Conservation (phyloP, 2,329 filamentous ascomycete species). For the Neoascochyta sp. region DNA sequence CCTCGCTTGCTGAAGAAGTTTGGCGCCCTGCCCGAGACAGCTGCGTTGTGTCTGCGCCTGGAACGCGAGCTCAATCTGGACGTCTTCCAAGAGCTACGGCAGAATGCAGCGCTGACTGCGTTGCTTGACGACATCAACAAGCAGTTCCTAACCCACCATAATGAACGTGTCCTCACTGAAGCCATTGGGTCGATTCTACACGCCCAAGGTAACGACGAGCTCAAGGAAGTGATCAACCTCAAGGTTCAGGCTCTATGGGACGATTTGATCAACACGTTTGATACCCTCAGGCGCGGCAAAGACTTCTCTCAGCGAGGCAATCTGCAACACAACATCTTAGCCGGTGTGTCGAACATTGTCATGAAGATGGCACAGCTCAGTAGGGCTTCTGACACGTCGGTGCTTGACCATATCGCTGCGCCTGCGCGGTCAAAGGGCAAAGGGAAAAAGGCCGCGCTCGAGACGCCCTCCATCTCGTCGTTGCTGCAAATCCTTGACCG, state of each 20-base stretch:
- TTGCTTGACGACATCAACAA: constrained; percentile 88
- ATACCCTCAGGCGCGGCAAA: constrained; percentile 63
- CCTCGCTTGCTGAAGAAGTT: constrained; percentile 89
- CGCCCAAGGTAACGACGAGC: constrained; percentile 79
- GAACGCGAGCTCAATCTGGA: constrained; percentile 84
- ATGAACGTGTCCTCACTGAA: constrained; percentile 78
- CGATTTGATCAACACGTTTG: constrained; percentile 69
- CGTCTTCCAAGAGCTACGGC: constrained; percentile 81
- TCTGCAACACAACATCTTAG: constrained; percentile 61
- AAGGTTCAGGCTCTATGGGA: constrained; percentile 86
- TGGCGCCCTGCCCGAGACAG: constrained; percentile 81
- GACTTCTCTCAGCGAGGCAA: constrained; percentile 70
- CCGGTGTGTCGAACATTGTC: constrained; percentile 68
- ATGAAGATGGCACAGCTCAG: constrained; percentile 78
- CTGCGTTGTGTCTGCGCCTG: constrained; percentile 77
- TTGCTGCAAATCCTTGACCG: constrained; percentile 70
- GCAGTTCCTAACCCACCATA: constrained; percentile 90
- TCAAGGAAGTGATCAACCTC: constrained; percentile 77
- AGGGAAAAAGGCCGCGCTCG: constrained; percentile 21
- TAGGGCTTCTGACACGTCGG: constrained; percentile 69
- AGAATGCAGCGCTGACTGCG: constrained; percentile 76
- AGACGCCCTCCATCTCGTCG: constrained; percentile 59
- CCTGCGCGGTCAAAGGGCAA: constrained; percentile 40
- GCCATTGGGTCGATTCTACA: constrained; percentile 79
- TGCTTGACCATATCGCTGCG: constrained; percentile 60